These are phyloP conservation scores for Plasmodium gaboni DNA, from an alignment of 169 alveolate species.

Conservation along the genomic window DNA sequence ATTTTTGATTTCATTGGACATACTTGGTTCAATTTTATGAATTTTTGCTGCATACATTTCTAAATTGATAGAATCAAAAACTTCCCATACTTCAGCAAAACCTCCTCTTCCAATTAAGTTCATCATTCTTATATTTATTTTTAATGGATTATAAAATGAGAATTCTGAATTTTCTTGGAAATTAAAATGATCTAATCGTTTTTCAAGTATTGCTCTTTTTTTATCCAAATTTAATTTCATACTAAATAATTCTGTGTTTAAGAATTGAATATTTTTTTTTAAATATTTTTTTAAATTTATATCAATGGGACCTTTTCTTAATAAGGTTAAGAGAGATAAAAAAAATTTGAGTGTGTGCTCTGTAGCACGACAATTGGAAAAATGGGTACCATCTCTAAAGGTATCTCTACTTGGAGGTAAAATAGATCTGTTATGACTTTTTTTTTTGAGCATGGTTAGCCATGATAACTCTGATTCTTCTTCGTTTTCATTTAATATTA, in stretches of 20 bases:
- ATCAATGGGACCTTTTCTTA: constrained; percentile 65
- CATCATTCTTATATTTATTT: constrained; percentile 85
- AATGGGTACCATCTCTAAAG: constrained; percentile 86
- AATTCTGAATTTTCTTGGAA: constrained; percentile 85
- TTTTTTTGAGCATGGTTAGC: constrained; percentile 84
- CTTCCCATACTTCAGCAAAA: constrained; percentile 95
- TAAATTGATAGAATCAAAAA: constrained; percentile 90
- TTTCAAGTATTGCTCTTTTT: constrained; percentile 83
- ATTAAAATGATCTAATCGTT: constrained; percentile 82
- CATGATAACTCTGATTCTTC: constrained; percentile 80
- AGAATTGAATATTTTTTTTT: constrained; percentile 80
- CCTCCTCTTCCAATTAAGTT: constrained; percentile 94
- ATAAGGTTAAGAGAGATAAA: constrained; percentile 77
- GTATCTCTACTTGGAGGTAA: constrained; percentile 87
- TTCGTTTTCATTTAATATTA: constrained; percentile 68
- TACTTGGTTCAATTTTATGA: constrained; percentile 89
- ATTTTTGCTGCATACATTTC: constrained; percentile 92
- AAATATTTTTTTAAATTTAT: constrained; percentile 65
- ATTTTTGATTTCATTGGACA: constrained; percentile 88
- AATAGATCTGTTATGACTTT: constrained; percentile 75
- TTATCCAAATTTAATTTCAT: constrained; percentile 83
- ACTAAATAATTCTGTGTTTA: constrained; percentile 80
- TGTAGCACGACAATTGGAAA: constrained; percentile 83
- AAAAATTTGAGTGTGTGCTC: constrained; percentile 82
- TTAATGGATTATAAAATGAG: constrained; percentile 85